Base-by-base conservation (phyloP, 1,284 basidiomycete species). In the Leccinum cinnamomeum region DNA sequence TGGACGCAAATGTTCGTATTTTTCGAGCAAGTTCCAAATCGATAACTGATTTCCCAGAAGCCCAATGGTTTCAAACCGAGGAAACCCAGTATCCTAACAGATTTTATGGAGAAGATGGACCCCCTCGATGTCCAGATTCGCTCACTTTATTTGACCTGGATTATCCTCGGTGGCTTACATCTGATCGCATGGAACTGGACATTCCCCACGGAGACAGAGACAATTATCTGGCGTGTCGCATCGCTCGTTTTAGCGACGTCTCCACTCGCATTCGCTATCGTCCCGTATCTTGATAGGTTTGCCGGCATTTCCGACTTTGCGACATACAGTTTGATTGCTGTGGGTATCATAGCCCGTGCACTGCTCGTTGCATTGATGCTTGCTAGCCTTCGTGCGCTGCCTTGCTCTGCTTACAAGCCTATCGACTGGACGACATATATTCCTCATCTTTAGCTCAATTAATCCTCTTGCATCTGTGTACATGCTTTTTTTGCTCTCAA, bases 371-470 rank as follows among this genome's bases (percentile, higher is more conserved):
- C 1, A 10, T 18, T 64, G 44, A 64, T 51, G 53, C 46, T 60
- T 12, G 37, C 35, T 14, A 64, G 62, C 39, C 56, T 64, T 25
- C 51, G 51, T 28, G 4, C 10, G 1, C 23, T 60, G 0, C 56
- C 62, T 53, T 53, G 44, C 3, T 28, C 56, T 6, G 46, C 56
- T 20, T 35, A 60, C 44, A 1, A 18, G 7, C 53, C 35, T 6
- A n/a, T 63, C 5, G 1, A 50, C 10, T 64, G 62, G 62, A 39
- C 23, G 2, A 3, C 28, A 5, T 64, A 63, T 23, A 25, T 63
- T 14, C 62, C 62, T n/a, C 62, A 64, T 33, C 7, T 63, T 11
- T 63, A 63, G 60, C 18, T 30, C 7, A 37, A 14, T 14, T 23
- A 23, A 53, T 53, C 28, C 23, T 28, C 18, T 35, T 54, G 25